Evolutionary conservation across 192 early-diverging fungal genomes (phyloP), one percentile per base, ranked within the genome.

Genomic region (Coemansia sp.): DNA sequence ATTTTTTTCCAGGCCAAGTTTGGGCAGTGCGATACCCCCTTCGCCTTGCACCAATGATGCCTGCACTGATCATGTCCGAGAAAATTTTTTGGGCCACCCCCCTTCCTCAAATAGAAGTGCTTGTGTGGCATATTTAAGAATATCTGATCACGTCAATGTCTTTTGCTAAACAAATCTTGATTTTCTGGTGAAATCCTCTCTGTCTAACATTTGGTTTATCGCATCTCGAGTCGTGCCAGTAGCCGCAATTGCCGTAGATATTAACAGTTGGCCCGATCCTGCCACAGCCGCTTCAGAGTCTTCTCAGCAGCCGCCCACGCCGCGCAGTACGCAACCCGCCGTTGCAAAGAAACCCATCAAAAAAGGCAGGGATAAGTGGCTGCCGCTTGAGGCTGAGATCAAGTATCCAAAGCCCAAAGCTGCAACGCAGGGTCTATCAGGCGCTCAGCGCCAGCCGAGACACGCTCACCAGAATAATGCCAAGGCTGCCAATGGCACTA

Each of bases 351-450:
- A 75, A 70, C 58, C 60, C 6, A 67, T 56, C 27, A 71, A 68
- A 46, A 75, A 76, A 58, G 77, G 74, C 68, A 84, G 80, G 67
- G 82, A 72, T 61, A 84, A 84, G 60, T 84, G 82, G 82, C 33
- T 65, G 39, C 77, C 78, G 1, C 68, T 80, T 6, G 82, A 84
- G 2, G 68, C 76, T 7, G 78, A 80, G 32, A 82, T 82, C 51
- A 67, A 82, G 70, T 82, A 73, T 58, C 51, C 79, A 21, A 82
- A 76, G 69, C 79, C 71, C 61, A 70, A 70, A 54, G 57, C 56
- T 55, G 74, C 67, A 53, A 52, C 63, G 20, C 63, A 74, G 63
- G 59, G 59, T 10, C 36, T 71, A 39, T 39, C 70, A 29, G 57
- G 67, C 9, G 46, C 57, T 4, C 69, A 59, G 23, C 72, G 78